These are phyloP conservation scores for Westerdykella aurantiaca DNA, from an alignment of 2,329 filamentous ascomycete genomes.

Conservation along the genomic window DNA sequence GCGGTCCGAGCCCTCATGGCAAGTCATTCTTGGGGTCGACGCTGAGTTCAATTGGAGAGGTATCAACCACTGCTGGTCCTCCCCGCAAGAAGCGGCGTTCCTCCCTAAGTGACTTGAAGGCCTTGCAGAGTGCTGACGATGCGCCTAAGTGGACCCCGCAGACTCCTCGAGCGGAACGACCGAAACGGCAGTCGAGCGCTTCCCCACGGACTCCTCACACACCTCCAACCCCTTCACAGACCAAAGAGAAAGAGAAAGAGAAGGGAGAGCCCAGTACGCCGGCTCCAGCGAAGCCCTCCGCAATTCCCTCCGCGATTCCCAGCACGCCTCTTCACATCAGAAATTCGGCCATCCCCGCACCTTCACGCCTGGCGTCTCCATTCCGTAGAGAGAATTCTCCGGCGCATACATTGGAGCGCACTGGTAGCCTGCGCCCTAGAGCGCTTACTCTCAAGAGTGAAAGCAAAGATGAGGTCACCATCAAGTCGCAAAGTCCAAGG, in stretches of 20 bases:
- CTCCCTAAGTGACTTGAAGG: conserved; percentile 80
- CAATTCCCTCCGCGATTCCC: conserved; percentile 17
- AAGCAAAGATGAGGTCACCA: conserved; percentile 31
- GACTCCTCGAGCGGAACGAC: conserved; percentile 29
- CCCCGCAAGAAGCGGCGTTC: conserved; percentile 73
- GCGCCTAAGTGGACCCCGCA: conserved; percentile 35
- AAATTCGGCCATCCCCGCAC: conserved; percentile 29
- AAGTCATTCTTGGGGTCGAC: conserved; percentile 20
- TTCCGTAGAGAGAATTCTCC: conserved; percentile 44
- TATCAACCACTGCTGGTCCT: conserved; percentile 32
- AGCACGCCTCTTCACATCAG: conserved; percentile 19
- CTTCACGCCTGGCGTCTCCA: conserved; percentile 40
- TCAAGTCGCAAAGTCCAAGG: conserved; percentile 36
- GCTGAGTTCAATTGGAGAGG: conserved; percentile 50
- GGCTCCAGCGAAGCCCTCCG: conserved; percentile 24
- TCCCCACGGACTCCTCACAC: conserved; percentile 28
- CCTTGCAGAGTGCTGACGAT: conserved; percentile 54
- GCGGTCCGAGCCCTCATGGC: conserved; percentile 37
- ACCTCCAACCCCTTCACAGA: background rate
- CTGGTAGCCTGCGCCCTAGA: conserved; percentile 18
- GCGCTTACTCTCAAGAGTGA: conserved; percentile 16
- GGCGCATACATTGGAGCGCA: conserved; percentile 19
- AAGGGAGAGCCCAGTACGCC: conserved; percentile 4
- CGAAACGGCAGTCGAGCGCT: conserved; percentile 18
- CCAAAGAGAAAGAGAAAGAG: background rate